These are phyloP conservation scores for Mortierella sp. DNA, from an alignment of 371 early-diverging fungal species.

Conservation along the genomic window DNA sequence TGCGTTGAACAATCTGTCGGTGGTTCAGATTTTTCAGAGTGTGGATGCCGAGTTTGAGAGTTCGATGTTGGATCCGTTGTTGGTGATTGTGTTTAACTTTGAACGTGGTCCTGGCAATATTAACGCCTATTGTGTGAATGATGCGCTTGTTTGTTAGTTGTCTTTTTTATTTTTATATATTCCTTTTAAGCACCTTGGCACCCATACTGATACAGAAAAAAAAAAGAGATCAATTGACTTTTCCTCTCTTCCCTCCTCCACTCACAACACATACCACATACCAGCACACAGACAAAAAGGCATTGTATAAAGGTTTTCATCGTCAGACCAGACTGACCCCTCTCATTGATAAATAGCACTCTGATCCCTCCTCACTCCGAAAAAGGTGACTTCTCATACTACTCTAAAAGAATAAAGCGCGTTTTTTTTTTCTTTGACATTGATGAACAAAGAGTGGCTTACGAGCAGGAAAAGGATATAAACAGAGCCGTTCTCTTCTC, in stretches of 20 bases:
- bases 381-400: too few relatives aligned
- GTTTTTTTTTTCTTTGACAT: slow-evolving; percentile 2
- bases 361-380: too few relatives aligned
- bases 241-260: not conserved
- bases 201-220: not conserved
- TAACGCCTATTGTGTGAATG: slow-evolving; percentile 17
- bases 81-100: slow-evolving; percentile 65
- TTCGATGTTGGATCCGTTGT: slow-evolving; percentile 35
- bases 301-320: too few relatives aligned
- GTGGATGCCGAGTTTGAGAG: slow-evolving; percentile 40
- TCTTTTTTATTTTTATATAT: not conserved
- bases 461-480: too few relatives aligned
- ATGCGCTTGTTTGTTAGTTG: slow-evolving; percentile 14
- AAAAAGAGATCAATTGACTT: not conserved
- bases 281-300: too few relatives aligned
- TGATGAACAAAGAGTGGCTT: too few relatives aligned
- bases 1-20: slow-evolving; percentile 62
- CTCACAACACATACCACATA: not conserved
- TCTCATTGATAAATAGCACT: too few relatives aligned
- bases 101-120: slow-evolving; percentile 59
- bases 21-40: slow-evolving; percentile 68
- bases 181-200: not conserved
- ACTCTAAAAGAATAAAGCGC: not conserved
- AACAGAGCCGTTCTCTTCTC: too few relatives aligned
- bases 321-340: too few relatives aligned